Evolutionary conservation across 176 grass and related monocot genomes (phyloP).

Genomic region (Aegilops sharonensis): DNA sequence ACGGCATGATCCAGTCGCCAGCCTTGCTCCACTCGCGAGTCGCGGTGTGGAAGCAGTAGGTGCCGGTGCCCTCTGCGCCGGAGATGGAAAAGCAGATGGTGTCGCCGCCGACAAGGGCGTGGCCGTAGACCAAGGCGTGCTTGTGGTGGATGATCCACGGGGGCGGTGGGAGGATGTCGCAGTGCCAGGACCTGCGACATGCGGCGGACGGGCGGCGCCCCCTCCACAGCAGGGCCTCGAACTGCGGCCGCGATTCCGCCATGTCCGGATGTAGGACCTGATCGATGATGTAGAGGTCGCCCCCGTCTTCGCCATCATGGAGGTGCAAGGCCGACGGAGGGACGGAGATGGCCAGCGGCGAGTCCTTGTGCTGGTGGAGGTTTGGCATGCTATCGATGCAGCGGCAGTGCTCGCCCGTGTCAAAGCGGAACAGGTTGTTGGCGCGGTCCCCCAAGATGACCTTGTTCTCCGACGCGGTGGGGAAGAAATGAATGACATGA

Average conservation of each 20-base stretch:
- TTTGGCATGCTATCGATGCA: neutral
- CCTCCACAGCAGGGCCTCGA: neutral
- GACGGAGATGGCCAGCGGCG: neutral
- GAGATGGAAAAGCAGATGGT: neutral
- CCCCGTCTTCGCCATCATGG: neutral
- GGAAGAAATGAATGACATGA: neutral
- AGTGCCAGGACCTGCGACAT: neutral
- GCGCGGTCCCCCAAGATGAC: neutral
- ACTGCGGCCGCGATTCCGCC: neutral
- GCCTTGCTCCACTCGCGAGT: neutral
- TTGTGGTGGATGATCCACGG: neutral
- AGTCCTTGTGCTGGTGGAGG: neutral
- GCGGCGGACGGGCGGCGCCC: no score
- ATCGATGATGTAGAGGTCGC: neutral
- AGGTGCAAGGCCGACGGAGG: neutral
- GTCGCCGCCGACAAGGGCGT: no score
- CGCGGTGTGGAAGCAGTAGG: neutral
- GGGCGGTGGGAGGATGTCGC: neutral
- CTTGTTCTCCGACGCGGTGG: neutral
- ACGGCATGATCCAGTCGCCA: neutral
- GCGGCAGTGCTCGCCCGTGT: neutral
- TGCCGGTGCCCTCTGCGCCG: neutral
- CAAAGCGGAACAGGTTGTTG: neutral
- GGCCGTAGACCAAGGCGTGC: neutral
- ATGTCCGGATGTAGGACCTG: neutral